phyloP scores from a whole-genome alignment of 306 rosid species.

The Alnus rubra region DNA sequence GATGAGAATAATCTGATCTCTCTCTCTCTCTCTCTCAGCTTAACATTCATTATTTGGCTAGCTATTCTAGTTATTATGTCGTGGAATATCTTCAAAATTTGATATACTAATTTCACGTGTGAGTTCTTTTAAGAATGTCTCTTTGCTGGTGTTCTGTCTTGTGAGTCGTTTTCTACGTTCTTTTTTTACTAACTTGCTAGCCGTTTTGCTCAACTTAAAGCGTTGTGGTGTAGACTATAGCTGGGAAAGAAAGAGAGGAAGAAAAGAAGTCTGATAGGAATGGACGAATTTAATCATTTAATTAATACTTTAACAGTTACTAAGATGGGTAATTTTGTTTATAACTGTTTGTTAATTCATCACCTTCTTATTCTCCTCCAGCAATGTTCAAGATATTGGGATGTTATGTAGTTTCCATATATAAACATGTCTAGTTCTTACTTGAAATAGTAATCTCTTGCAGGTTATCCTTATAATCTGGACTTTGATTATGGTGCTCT shows the following conservation, averaged over 20 bases:
- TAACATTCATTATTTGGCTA: not conserved
- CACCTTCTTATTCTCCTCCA: not conserved
- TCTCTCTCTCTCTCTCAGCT: not conserved
- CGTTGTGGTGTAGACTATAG: not conserved
- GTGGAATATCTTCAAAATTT: not conserved
- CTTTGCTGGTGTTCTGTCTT: too few species aligned
- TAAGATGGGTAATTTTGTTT: not conserved
- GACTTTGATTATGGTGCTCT: constrained; percentile 96
- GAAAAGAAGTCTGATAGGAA: too few species aligned
- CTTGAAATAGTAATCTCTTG: not conserved
- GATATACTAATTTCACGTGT: too few species aligned
- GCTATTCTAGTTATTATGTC: not conserved
- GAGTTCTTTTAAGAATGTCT: too few species aligned
- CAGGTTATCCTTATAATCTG: constrained; percentile 90
- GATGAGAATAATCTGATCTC: constrained; percentile 4
- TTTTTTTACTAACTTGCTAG: not conserved
- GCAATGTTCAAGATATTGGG: not conserved
- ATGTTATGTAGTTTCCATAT: not conserved
- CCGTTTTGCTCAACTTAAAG: not conserved
- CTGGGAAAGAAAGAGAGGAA: too few species aligned
- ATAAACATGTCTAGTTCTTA: not conserved
- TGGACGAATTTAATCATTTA: not conserved
- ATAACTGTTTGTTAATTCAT: not conserved
- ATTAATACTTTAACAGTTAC: not conserved
- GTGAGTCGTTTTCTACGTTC: not conserved